Evolutionary conservation across 495 filamentous ascomycete species (phyloP).

Genomic region (Penicillium diatomitis): DNA sequence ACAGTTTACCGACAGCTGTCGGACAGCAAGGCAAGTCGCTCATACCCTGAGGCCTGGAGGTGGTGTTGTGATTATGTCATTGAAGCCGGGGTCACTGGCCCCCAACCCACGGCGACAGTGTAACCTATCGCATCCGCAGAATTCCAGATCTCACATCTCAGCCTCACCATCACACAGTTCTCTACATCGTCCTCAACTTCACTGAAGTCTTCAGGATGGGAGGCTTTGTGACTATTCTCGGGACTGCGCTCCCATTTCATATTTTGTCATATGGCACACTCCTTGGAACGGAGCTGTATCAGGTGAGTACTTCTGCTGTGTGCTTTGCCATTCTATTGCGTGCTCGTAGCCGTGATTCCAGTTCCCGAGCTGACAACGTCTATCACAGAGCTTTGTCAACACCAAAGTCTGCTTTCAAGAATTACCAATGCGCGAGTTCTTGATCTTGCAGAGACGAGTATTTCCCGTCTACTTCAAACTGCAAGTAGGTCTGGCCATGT

Average conservation of each 20-base stretch:
- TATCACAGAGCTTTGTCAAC: constrained; percentile 38
- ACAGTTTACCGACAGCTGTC: no score
- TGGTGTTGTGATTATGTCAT: no score
- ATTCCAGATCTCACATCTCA: no score
- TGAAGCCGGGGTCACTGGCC: no score
- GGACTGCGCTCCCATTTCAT: constrained; percentile 33
- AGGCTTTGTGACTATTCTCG: constrained; percentile 4
- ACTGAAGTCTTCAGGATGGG: constrained; percentile 7
- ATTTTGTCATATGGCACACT: constrained; percentile 44
- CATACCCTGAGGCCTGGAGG: no score
- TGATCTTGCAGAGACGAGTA: constrained; percentile 40
- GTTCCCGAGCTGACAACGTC: neutral
- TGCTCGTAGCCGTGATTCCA: neutral
- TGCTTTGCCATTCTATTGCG: neutral
- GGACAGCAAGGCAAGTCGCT: no score
- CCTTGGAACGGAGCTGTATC: constrained; percentile 43
- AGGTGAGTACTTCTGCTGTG: constrained; percentile 10
- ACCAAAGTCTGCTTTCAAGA: constrained; percentile 40
- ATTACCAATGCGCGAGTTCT: constrained; percentile 41
- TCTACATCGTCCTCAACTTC: neutral
- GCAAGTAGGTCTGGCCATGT: constrained; percentile 33
- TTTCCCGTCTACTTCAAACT: constrained; percentile 46
- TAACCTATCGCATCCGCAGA: no score
- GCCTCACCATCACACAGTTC: neutral
- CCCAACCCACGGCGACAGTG: neutral